phyloP scores from a whole-genome alignment of 192 early-diverging fungal genomes.

The Coemansia guatemalensis region DNA sequence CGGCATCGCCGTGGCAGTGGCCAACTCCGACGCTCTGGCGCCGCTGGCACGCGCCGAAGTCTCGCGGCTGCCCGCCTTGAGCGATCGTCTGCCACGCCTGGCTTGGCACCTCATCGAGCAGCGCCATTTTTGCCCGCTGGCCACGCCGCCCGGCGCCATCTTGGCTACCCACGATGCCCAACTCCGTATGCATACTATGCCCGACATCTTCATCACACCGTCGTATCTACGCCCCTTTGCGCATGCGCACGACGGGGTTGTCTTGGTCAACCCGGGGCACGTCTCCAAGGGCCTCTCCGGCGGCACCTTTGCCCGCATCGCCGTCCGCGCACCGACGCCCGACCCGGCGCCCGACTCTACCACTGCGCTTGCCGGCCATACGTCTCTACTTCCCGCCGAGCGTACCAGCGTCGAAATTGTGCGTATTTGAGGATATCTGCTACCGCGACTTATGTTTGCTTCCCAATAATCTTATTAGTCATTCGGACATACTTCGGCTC shows the following conservation, averaged over 20 bases:
- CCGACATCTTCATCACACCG: constrained; percentile 82
- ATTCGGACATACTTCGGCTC: background rate
- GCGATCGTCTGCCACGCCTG: constrained; percentile 70
- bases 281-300: constrained; percentile 65
- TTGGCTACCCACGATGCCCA: constrained; percentile 38
- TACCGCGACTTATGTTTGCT: background rate
- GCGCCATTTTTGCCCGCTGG: constrained; percentile 83
- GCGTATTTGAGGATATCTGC: constrained; percentile 14
- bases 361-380: constrained; percentile 12
- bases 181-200: constrained; percentile 56
- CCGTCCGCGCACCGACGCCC: background rate
- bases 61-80: constrained; percentile 42
- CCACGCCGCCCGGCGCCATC: constrained; percentile 58
- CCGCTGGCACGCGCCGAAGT: constrained; percentile 72
- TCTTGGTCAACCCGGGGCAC: constrained; percentile 85
- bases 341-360: background rate
- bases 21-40: constrained; percentile 74
- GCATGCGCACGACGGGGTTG: constrained; percentile 68
- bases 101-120: constrained; percentile 79
- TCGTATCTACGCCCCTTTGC: constrained; percentile 73
- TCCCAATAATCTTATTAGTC: background rate
- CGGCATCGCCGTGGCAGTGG: constrained; percentile 75
- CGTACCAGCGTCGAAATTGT: constrained; percentile 38
- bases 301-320: constrained; percentile 73
- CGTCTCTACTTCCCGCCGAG: constrained; percentile 29